These are phyloP conservation scores for Colletotrichum salicis DNA, from an alignment of 2,329 filamentous ascomycete genomes.

Conservation along the genomic window DNA sequence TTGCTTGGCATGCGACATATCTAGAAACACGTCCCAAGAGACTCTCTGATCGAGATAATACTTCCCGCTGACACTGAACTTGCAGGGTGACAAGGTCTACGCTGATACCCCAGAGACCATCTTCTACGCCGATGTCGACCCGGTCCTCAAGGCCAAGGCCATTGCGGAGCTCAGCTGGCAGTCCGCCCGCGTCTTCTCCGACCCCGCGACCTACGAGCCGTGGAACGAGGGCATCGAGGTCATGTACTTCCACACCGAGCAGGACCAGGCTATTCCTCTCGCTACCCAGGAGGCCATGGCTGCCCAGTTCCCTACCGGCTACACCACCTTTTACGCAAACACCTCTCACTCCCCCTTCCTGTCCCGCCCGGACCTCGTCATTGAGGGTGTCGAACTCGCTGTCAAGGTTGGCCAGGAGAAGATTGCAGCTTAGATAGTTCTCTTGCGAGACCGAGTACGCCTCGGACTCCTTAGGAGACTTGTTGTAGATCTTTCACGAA, in stretches of 20 bases:
- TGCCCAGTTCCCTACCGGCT: constrained; percentile 30
- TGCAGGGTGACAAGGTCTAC: constrained; percentile 29
- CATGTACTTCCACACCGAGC: constrained; percentile 40
- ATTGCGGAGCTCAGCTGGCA: constrained; percentile 27
- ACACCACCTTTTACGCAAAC: constrained; percentile 24
- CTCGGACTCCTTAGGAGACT: not conserved
- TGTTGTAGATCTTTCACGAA: constrained; percentile 18
- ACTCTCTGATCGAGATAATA: not conserved
- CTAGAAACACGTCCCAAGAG: not conserved
- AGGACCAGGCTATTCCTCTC: constrained; percentile 40
- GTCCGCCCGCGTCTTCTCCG: constrained; percentile 37
- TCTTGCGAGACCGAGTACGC: not conserved
- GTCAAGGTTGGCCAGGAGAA: constrained; percentile 27
- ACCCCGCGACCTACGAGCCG: constrained; percentile 39
- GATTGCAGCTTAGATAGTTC: not conserved
- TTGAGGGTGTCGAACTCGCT: constrained; percentile 29
- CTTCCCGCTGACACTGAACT: constrained; percentile 8
- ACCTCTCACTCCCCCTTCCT: constrained; percentile 31
- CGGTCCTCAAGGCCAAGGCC: constrained; percentile 30
- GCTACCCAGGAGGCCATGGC: constrained; percentile 39
- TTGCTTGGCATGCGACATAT: not conserved
- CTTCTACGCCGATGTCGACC: constrained; percentile 42
- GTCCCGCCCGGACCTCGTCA: constrained; percentile 25
- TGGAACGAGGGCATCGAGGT: constrained; percentile 43
- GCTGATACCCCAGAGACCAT: constrained; percentile 30